Percentiles rank a stretch among this genome's conserved stretches.
Evolutionary conservation across 805 yeast species (phyloP).

Genomic region (Yarrowia sp.): DNA sequence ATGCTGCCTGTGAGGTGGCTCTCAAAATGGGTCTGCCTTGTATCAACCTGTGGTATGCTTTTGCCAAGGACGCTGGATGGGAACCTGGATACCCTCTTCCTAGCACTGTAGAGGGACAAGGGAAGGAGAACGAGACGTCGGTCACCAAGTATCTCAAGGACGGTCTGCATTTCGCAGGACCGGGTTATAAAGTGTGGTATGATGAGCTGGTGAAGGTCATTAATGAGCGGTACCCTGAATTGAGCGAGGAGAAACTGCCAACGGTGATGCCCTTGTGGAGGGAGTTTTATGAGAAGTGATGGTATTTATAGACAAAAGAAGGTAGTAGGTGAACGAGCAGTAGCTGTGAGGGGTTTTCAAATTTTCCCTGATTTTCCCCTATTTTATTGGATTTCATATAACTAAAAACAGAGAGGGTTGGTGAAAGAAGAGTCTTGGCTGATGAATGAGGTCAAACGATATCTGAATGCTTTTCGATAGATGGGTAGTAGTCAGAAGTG

Average conservation of each 20-base stretch:
- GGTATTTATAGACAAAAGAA: too few species aligned
- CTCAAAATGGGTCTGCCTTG: slow-evolving; percentile 59
- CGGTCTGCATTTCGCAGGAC: slow-evolving; percentile 67
- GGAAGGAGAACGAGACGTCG: slow-evolving; percentile 26
- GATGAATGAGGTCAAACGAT: too few species aligned
- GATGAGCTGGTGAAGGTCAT: slow-evolving; percentile 56
- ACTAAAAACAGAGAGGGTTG: too few species aligned
- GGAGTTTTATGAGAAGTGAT: slow-evolving; percentile 12
- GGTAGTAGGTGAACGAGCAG: too few species aligned
- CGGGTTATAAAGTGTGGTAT: slow-evolving; percentile 60
- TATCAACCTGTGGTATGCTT: slow-evolving; percentile 60
- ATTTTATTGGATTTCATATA: neutral
- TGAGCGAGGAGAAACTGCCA: slow-evolving; percentile 40
- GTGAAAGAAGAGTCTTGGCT: too few species aligned
- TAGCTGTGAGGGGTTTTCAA: too few species aligned
- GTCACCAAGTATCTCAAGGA: slow-evolving; percentile 52
- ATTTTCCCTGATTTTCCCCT: neutral
- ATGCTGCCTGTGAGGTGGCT: slow-evolving; percentile 59
- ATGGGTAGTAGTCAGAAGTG: too few species aligned
- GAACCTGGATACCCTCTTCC: slow-evolving; percentile 46
- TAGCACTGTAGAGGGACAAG: slow-evolving; percentile 42
- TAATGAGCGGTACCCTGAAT: slow-evolving; percentile 56
- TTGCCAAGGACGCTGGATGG: slow-evolving; percentile 55
- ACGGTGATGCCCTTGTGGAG: slow-evolving; percentile 48
- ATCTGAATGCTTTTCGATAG: too few species aligned